phyloP scores from a whole-genome alignment of 805 yeast species.

The Danielia reshetovae region DNA sequence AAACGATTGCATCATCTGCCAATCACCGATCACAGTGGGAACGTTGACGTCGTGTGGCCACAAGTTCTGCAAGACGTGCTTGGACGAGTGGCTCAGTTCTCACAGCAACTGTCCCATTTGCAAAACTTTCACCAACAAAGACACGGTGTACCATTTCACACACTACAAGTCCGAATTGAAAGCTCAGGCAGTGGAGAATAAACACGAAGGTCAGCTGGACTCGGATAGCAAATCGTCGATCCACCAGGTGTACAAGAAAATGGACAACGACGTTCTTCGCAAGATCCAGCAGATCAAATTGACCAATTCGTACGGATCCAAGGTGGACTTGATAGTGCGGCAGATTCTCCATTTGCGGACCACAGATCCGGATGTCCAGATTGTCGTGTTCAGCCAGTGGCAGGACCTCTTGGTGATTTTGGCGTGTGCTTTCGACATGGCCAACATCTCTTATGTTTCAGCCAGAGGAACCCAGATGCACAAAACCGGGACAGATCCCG shows the following conservation, averaged over 20 bases:
- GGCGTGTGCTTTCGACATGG: slow-evolving; percentile 58
- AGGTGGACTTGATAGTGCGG: slow-evolving; percentile 76
- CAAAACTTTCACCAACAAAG: slow-evolving; percentile 45
- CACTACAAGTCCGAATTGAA: slow-evolving; percentile 50
- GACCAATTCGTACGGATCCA: slow-evolving; percentile 64
- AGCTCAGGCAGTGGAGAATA: slow-evolving; percentile 40
- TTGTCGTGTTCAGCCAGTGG: slow-evolving; percentile 90
- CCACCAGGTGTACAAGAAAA: slow-evolving; percentile 38
- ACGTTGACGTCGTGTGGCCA: slow-evolving; percentile 90
- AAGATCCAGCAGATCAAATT: slow-evolving; percentile 39
- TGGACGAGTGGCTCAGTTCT: slow-evolving; percentile 62
- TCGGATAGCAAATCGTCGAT: slow-evolving; percentile 22
- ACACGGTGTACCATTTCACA: slow-evolving; percentile 68
- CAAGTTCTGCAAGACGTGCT: slow-evolving; percentile 78
- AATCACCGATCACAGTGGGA: slow-evolving; percentile 65
- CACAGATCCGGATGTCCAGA: slow-evolving; percentile 62
- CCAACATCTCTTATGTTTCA: slow-evolving; percentile 55
- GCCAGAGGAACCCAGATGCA: slow-evolving; percentile 36
- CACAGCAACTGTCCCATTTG: slow-evolving; percentile 77
- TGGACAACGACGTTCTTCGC: slow-evolving; percentile 38
- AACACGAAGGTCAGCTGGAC: slow-evolving; percentile 5
- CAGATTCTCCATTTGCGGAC: slow-evolving; percentile 62
- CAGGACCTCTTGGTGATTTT: slow-evolving; percentile 64
- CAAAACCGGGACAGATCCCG: slow-evolving; percentile 17
- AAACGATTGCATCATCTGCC: slow-evolving; percentile 73